Evolutionary conservation across 75 land plant genomes (phyloP), one percentile per base, ranked within the genome.

Genomic region (Cunninghamia lanceolata): DNA sequence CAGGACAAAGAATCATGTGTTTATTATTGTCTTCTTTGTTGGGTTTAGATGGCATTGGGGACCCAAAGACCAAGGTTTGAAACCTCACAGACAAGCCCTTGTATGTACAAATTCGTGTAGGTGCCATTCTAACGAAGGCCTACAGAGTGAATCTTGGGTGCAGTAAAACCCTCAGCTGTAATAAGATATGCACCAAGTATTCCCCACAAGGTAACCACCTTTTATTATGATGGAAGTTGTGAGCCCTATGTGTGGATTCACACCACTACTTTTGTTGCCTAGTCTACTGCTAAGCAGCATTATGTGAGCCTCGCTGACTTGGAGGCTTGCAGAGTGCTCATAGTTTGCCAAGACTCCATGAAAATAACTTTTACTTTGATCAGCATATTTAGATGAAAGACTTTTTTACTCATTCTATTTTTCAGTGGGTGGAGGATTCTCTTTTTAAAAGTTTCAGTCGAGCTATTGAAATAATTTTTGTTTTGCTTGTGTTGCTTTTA

Each of bases 211-310:
- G 74, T 2, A 73, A 66, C 1, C 15, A 59, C 36, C 0, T 88
- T 86, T 35, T 92, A 88, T 86, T 85, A 89, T 74, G 91, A 89
- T 47, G 91, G 88, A 39, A 87, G 86, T 13, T 92, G 88, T 25
- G 89, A 92, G 21, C 89, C 91, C 32, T 92, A 92, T 47, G 86
- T 91, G 21, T 89, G 90, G 91, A 86, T 91, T 17, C 89, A 91
- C 36, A 34, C 13, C n/a, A 34, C 71, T 25, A n/a, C 9, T 9
- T 75, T 42, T 85, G 73, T 7, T 77, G 88, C 3, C 89, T 85
- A 45, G 85, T 85, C 21, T 28, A 87, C 82, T 77, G 93, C 87
- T 0, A 92, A 92, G 68, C 93, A 90, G 40, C 91, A 92, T 80
- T 92, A 88, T 52, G 56, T 92, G 28, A 90, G 90, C 63, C 87